These are phyloP conservation scores for Macrophomina tecta DNA, from an alignment of 2,329 filamentous ascomycete species.

Conservation along the genomic window DNA sequence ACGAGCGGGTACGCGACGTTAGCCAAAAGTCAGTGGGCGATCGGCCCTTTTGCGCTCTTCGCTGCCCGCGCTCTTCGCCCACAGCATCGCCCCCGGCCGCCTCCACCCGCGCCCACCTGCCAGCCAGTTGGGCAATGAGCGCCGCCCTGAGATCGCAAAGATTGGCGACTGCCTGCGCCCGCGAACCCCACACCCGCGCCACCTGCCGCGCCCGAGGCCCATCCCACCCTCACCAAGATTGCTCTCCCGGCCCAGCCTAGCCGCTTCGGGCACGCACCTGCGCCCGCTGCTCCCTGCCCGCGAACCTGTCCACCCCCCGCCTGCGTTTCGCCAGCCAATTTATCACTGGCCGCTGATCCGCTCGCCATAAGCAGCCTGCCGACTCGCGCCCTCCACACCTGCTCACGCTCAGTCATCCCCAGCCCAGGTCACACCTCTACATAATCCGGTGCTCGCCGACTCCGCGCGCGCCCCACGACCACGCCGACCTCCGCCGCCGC, in stretches of 20 bases:
- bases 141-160: conserved; percentile 24
- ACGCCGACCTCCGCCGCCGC: background rate
- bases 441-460: conserved; percentile 20
- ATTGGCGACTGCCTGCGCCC: conserved; percentile 21
- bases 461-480: background rate
- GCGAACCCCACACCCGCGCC: conserved; percentile 25
- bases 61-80: background rate
- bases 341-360: conserved; percentile 29
- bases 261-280: conserved; percentile 8
- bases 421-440: conserved; percentile 2
- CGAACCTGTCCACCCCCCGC: conserved; percentile 19
- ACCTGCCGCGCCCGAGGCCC: conserved; percentile 5
- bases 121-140: conserved; percentile 11
- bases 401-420: conserved; percentile 27
- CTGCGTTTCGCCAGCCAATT: conserved; percentile 22
- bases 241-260: conserved; percentile 23
- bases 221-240: conserved; percentile 20
- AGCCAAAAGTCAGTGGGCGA: conserved; percentile 21
- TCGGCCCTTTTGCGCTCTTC: conserved; percentile 23
- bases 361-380: conserved; percentile 26
- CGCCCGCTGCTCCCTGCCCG: conserved; percentile 20
- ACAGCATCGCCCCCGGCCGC: conserved; percentile 9
- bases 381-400: conserved; percentile 19
- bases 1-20: conserved; percentile 24
- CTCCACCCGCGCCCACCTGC: conserved; percentile 23